phyloP scores from a whole-genome alignment of 192 early-diverging fungal genomes.

The Coemansia sp. region DNA sequence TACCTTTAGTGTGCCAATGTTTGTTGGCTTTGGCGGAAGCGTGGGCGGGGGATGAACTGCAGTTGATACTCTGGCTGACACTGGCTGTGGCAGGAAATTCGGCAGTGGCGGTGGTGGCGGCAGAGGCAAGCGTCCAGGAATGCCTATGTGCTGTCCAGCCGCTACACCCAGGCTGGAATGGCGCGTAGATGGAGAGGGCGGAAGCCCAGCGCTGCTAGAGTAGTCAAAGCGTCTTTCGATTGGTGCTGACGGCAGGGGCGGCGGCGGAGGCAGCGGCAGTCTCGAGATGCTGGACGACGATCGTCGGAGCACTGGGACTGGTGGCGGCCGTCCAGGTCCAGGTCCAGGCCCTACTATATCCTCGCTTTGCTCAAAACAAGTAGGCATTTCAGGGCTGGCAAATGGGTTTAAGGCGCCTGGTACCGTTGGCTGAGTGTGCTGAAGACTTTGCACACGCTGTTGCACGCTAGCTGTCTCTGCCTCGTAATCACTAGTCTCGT shows the following conservation, averaged over 20 bases:
- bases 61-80: not conserved
- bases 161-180: conserved; percentile 5
- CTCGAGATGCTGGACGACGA: conserved; percentile 21
- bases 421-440: not conserved
- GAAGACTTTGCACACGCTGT: conserved; percentile 41
- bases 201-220: not conserved
- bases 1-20: conserved; percentile 37
- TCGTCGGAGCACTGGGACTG: conserved; percentile 20
- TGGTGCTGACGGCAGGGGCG: conserved; percentile 16
- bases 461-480: conserved; percentile 26
- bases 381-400: conserved; percentile 50
- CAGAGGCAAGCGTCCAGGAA: conserved; percentile 8
- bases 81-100: not conserved
- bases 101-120: conserved; percentile 7
- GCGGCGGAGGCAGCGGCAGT: conserved; percentile 22
- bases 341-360: not conserved
- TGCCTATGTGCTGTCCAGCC: conserved; percentile 1
- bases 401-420: conserved; percentile 31
- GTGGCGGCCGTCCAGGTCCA: conserved; percentile 4
- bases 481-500: not conserved
- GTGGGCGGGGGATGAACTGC: conserved; percentile 19
- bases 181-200: not conserved
- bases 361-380: not conserved
- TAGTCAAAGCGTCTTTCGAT: conserved; percentile 3
- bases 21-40: conserved; percentile 44